phyloP scores from a whole-genome alignment of 352 stramenopile genomes.

The Phytophthora macrochlamydospora region DNA sequence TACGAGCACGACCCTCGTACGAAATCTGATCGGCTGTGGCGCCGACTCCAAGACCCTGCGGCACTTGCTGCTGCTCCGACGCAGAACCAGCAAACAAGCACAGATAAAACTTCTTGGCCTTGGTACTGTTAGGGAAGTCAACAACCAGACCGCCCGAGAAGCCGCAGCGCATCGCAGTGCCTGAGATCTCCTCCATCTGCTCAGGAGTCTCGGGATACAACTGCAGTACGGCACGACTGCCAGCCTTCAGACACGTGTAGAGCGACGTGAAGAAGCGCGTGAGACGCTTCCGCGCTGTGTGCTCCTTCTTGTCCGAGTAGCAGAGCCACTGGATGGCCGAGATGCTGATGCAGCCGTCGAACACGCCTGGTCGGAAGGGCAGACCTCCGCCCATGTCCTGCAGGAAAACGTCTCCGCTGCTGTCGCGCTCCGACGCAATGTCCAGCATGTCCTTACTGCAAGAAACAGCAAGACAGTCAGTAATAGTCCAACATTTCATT shows the following conservation, averaged over 20 bases:
- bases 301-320: constrained; percentile 98
- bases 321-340: constrained; percentile 99
- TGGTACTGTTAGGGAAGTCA: constrained; percentile 99
- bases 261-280: constrained; percentile 97
- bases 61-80: constrained; percentile 78
- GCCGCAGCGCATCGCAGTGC: constrained; percentile 87
- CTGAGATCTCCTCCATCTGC: constrained; percentile 95
- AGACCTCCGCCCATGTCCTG: constrained; percentile 99
- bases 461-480: neutral
- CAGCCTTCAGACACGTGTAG: constrained; percentile 87
- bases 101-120: constrained; percentile 99
- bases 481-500: neutral
- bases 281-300: constrained; percentile 93
- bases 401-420: constrained; percentile 87
- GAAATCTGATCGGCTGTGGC: constrained; percentile 59
- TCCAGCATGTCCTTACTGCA: constrained; percentile 97
- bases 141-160: constrained; percentile 98
- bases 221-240: constrained; percentile 96
- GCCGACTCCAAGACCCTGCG: constrained; percentile 77
- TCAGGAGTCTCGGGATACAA: constrained; percentile 98
- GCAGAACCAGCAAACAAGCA: constrained; percentile 95
- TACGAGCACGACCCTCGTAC: constrained; percentile 65
- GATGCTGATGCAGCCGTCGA: constrained; percentile 99
- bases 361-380: constrained; percentile 96
- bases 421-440: constrained; percentile 95